Percentiles rank a stretch among this genome's conserved stretches.
These are phyloP conservation scores for Ceratocystis smalleyi DNA, from an alignment of 2,329 filamentous ascomycete species.

Conservation along the genomic window DNA sequence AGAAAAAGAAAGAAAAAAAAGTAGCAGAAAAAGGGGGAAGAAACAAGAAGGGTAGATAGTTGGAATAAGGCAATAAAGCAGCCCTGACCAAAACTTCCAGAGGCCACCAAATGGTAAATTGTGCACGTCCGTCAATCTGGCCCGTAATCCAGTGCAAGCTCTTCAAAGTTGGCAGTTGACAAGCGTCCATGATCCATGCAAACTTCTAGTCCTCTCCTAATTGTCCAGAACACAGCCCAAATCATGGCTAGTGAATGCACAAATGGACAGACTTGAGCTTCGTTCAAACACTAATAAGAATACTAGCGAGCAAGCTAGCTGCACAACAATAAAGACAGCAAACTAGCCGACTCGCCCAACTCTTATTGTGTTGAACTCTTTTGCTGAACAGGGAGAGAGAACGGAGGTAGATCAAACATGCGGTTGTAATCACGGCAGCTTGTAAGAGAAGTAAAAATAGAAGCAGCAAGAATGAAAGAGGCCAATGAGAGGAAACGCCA, in stretches of 20 bases:
- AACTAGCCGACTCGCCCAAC: too few relatives aligned
- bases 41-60: conserved; percentile 17
- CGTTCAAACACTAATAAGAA: neutral
- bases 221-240: neutral
- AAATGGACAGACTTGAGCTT: neutral
- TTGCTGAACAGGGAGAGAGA: too few relatives aligned
- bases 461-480: too few relatives aligned
- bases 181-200: neutral
- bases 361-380: too few relatives aligned
- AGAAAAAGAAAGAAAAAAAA: conserved; percentile 12
- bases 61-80: too few relatives aligned
- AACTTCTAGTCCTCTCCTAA: neutral
- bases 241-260: neutral
- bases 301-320: too few relatives aligned
- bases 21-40: conserved; percentile 20
- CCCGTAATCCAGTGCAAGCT: neutral
- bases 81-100: neutral
- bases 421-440: too few relatives aligned
- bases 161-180: neutral
- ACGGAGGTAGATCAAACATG: too few relatives aligned
- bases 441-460: too few relatives aligned
- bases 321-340: too few relatives aligned
- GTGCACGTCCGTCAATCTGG: neutral
- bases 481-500: neutral
- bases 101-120: neutral